Percentiles rank a stretch among this genome's conserved stretches.
phyloP scores from a whole-genome alignment of 305 asterid genomes.

The Fraxinus platypoda region DNA sequence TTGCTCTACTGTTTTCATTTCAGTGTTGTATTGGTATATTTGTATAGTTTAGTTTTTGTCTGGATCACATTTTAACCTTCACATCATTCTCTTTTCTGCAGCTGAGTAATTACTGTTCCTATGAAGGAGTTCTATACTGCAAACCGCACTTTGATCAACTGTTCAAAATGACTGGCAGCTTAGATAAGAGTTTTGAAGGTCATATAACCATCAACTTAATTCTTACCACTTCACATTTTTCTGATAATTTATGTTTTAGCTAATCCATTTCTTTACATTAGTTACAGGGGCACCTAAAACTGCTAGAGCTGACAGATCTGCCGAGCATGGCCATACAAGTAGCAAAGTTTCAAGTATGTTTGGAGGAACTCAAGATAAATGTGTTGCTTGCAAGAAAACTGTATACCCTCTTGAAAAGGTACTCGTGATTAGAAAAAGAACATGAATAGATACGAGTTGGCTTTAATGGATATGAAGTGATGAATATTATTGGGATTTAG shows the following conservation, averaged over 20 bases:
- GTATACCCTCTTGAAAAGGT: constrained; percentile 88
- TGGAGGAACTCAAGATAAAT: constrained; percentile 85
- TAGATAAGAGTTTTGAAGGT: constrained; percentile 88
- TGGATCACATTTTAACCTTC: not conserved
- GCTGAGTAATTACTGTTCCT: constrained; percentile 73
- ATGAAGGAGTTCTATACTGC: constrained; percentile 81
- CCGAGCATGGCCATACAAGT: constrained; percentile 39
- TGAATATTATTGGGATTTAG: not conserved
- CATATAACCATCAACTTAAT: not conserved
- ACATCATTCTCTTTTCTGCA: constrained; percentile 33
- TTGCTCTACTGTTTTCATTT: not conserved
- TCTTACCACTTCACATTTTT: not conserved
- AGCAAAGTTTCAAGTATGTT: constrained; percentile 63
- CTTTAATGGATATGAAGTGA: not conserved
- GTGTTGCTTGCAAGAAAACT: constrained; percentile 71
- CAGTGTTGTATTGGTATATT: not conserved
- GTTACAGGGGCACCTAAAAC: constrained; percentile 58
- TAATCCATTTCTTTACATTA: constrained; percentile 1
- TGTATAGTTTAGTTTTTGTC: not conserved
- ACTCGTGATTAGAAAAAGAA: not conserved
- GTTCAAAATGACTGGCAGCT: constrained; percentile 83
- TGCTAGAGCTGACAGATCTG: constrained; percentile 46
- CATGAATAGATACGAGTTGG: not conserved
- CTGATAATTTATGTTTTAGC: not conserved
- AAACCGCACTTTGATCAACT: constrained; percentile 84